Evolutionary conservation across 768 basidiomycete genomes (phyloP), one percentile per base, ranked within the genome.

Genomic region (Boletus reticulatus): DNA sequence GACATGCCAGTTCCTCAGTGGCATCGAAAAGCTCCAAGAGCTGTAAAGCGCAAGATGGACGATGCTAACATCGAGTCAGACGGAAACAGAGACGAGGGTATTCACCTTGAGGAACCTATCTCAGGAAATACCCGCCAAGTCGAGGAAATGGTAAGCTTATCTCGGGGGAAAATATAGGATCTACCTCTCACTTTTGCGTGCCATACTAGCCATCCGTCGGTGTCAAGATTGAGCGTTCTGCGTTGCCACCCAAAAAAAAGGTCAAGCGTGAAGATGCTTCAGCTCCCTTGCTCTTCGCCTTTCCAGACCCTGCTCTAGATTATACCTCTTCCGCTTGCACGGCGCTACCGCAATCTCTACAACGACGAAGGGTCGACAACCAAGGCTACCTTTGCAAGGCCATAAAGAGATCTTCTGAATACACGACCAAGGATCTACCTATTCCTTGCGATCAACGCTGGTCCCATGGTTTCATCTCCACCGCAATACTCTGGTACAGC

Each of bases 401-500:
- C 1, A 34, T 36, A 14, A 46, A 31, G 39, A 43, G 36, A n/a
- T 10, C 13, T 29, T 48, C n/a, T 19, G 32, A 34, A 43, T 43
- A 42, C 41, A 48, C 34, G 4, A 37, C 8, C 11, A 51, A 2
- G 24, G 48, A 52, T 20, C 54, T 51, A 14, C 54, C 36, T 1
- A 50, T 50, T 16, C 54, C 54, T 37, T 55, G 27, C 43, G 49
- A 51, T 37, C 36, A 39, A n/a, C 49, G 49, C 13, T 51, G 49
- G 43, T 55, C 53, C 10, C 53, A 42, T n/a, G 43, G 34, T 8
- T 51, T 52, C 43, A 17, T 52, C 29, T 53, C 55, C 43, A 56
- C 55, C 4, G 37, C 50, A 16, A 45, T 53, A 20, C 55, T 56
- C 31, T 54, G 53, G 43, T 55, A 54, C 38, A 54, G 44, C 32